phyloP scores from a whole-genome alignment of 805 yeast genomes.

The Pichia phayaonensis region DNA sequence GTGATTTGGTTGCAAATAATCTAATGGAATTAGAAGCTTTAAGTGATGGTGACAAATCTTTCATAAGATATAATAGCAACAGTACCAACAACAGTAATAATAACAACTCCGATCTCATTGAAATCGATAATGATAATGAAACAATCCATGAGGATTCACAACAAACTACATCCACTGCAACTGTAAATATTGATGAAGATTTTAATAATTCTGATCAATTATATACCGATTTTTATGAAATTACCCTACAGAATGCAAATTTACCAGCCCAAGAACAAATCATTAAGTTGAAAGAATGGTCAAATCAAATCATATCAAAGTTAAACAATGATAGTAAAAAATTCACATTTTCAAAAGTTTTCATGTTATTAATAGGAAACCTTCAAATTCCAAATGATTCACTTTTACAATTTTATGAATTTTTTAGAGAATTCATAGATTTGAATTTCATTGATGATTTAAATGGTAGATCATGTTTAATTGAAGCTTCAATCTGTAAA shows the following conservation, averaged over 20 bases:
- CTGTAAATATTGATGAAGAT: constrained; percentile 1
- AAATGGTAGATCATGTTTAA: constrained; percentile 66
- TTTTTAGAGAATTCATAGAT: constrained; percentile 50
- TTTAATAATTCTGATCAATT: constrained; percentile 47
- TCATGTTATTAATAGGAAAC: constrained; percentile 58
- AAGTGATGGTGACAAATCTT: constrained; percentile 34
- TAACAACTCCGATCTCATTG: neutral
- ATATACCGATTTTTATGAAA: constrained; percentile 54
- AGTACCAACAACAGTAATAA: neutral
- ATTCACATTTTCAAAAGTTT: constrained; percentile 57
- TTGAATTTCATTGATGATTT: constrained; percentile 61
- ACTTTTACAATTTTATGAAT: constrained; percentile 39
- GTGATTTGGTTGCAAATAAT: constrained; percentile 64
- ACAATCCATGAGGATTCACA: neutral
- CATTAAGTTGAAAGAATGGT: constrained; percentile 27
- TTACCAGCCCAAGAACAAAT: constrained; percentile 30
- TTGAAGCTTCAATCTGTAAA: constrained; percentile 44
- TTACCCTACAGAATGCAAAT: constrained; percentile 29
- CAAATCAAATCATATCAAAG: constrained; percentile 39
- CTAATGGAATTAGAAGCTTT: constrained; percentile 70
- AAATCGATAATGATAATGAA: neutral
- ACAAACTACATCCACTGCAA: neutral
- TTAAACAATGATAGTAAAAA: constrained; percentile 33
- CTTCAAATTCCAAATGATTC: constrained; percentile 59
- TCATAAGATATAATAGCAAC: constrained; percentile 18